Evolutionary conservation across 495 filamentous ascomycete genomes (phyloP).

Genomic region (Corynascus novoguineensis): DNA sequence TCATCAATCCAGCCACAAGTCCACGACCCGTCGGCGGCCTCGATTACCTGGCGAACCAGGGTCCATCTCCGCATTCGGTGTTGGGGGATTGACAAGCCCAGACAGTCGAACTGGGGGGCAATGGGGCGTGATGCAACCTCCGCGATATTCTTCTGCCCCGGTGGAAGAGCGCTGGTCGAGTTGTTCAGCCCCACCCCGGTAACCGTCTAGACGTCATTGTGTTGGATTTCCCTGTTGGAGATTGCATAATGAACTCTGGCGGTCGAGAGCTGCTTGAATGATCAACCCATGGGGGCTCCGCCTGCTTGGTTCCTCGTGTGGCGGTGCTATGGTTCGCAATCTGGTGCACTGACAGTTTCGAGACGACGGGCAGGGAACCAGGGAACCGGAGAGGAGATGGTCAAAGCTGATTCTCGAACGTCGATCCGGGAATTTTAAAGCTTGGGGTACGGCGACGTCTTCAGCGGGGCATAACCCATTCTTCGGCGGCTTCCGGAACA

Average conservation of each 20-base stretch:
- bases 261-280: not conserved
- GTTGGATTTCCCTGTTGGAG: too few species aligned
- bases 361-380: not conserved
- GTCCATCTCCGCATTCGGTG: too few species aligned
- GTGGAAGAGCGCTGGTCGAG: too few species aligned
- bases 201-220: too few species aligned
- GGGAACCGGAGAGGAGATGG: not conserved
- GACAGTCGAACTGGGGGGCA: too few species aligned
- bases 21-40: too few species aligned
- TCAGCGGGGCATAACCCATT: not conserved
- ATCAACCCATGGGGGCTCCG: not conserved
- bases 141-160: too few species aligned
- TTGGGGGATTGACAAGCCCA: too few species aligned
- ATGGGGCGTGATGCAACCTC: too few species aligned
- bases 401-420: slow-evolving; percentile 3
- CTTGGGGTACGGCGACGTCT: not conserved
- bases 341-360: not conserved
- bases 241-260: not conserved
- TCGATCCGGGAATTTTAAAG: not conserved
- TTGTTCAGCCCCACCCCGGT: too few species aligned
- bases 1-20: not conserved
- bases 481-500: not conserved
- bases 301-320: not conserved
- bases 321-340: not conserved
- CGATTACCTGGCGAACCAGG: too few species aligned